These are phyloP conservation scores for Tricholoma bakamatsutake DNA, from an alignment of 768 basidiomycete genomes.

Conservation along the genomic window DNA sequence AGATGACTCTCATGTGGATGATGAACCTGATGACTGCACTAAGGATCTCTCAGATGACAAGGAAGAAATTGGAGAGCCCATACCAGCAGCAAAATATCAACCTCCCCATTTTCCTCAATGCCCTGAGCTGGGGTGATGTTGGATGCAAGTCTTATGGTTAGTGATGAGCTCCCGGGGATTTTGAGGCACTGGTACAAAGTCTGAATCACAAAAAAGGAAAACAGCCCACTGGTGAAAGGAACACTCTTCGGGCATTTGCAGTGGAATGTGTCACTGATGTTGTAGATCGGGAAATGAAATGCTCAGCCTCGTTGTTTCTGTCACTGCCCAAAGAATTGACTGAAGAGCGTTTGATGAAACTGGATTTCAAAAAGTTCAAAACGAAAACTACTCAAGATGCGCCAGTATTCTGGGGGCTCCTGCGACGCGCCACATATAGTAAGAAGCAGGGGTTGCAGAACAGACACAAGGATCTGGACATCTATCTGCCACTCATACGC, in stretches of 20 bases:
- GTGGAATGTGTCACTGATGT: slow-evolving; percentile 2
- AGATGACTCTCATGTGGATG: no score
- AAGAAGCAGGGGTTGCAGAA: slow-evolving; percentile 8
- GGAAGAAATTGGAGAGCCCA: no score
- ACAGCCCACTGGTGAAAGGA: neutral
- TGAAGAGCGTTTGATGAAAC: slow-evolving; percentile 8
- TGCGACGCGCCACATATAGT: slow-evolving; percentile 4
- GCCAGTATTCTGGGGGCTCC: slow-evolving; percentile 9
- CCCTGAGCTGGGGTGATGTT: slow-evolving; percentile 15
- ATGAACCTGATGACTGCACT: no score
- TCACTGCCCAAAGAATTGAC: slow-evolving; percentile 7
- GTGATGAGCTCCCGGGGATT: slow-evolving; percentile 15
- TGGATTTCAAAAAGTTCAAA: neutral
- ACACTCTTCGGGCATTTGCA: slow-evolving; percentile 6
- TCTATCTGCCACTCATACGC: slow-evolving; percentile 33
- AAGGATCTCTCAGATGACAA: no score
- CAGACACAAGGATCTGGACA: slow-evolving; percentile 3
- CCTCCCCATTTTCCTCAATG: slow-evolving; percentile 13
- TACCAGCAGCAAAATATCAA: slow-evolving; percentile 1
- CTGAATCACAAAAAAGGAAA: neutral
- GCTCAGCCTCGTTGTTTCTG: slow-evolving; percentile 1
- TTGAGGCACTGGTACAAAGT: slow-evolving; percentile 13
- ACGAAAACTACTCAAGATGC: neutral
- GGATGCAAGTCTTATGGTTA: slow-evolving; percentile 14
- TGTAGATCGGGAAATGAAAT: slow-evolving; percentile 12